phyloP scores from a whole-genome alignment of 2,329 filamentous ascomycete genomes.

The Phoma herbarum region DNA sequence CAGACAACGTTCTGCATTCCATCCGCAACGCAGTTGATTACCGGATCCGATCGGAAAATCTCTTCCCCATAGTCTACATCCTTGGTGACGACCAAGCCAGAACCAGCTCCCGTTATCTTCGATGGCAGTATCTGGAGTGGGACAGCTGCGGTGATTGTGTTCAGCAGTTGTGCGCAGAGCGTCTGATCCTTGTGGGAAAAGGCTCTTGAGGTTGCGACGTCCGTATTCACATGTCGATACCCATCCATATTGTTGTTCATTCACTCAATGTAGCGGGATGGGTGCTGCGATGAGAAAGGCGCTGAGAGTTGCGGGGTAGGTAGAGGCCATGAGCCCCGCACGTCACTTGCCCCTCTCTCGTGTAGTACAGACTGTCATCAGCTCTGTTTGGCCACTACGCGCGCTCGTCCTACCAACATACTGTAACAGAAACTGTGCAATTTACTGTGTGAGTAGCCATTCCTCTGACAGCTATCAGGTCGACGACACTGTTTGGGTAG shows the following conservation, averaged over 20 bases:
- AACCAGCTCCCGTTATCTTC: not conserved
- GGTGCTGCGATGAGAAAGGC: not conserved
- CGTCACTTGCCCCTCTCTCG: not conserved
- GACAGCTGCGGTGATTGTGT: not conserved
- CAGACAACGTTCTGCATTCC: not conserved
- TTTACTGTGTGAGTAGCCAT: too few species aligned
- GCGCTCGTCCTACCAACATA: not conserved
- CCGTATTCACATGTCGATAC: not conserved
- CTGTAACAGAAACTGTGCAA: too few species aligned
- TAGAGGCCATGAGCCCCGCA: not conserved
- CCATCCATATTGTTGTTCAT: not conserved
- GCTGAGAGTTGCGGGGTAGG: not conserved
- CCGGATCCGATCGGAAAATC: not conserved
- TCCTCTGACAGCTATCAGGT: too few species aligned
- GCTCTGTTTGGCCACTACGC: not conserved
- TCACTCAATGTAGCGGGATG: not conserved
- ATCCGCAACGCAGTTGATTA: not conserved
- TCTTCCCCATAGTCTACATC: slow-evolving; percentile 1
- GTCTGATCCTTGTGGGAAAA: too few species aligned
- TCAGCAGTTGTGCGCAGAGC: not conserved
- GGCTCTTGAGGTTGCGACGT: not conserved
- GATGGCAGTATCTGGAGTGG: slow-evolving; percentile 2
- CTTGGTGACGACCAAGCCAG: not conserved
- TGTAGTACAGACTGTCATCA: not conserved
- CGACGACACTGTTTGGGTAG: too few species aligned